These are phyloP conservation scores for Grosmannia clavigera DNA, from an alignment of 2,329 filamentous ascomycete species.

Conservation along the genomic window DNA sequence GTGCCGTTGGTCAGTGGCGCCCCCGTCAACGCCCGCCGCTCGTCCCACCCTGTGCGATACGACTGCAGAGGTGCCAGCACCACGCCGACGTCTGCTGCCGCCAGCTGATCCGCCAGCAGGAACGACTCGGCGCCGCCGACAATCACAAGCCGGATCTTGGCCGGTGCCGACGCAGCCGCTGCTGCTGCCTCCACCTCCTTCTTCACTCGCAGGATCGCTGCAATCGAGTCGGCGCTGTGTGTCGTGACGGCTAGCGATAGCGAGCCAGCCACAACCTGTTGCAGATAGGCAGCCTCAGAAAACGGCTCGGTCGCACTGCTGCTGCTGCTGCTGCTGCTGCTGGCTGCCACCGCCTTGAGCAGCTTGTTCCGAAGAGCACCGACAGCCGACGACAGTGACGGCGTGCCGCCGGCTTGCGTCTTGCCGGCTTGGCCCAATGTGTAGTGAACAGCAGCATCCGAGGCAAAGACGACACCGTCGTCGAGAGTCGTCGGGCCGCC, in stretches of 20 bases:
- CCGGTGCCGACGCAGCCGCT: constrained; percentile 16
- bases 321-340: neutral
- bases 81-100: constrained; percentile 42
- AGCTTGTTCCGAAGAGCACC: constrained; percentile 40
- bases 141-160: constrained; percentile 38
- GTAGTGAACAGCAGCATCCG: constrained; percentile 43
- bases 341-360: constrained; percentile 31
- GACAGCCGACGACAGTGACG: constrained; percentile 42
- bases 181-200: constrained; percentile 32
- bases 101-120: constrained; percentile 45
- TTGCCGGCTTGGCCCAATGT: constrained; percentile 38
- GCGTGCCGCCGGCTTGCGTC: constrained; percentile 24
- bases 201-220: constrained; percentile 47
- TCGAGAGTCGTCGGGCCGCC: constrained; percentile 34
- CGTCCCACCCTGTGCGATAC: constrained; percentile 44
- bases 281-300: constrained; percentile 37
- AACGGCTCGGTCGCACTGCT: constrained; percentile 19
- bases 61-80: constrained; percentile 48
- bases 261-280: constrained; percentile 39
- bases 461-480: constrained; percentile 36
- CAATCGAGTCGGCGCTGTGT: constrained; percentile 52
- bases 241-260: constrained; percentile 44
- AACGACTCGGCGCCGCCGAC: constrained; percentile 52
- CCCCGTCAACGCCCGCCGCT: constrained; percentile 48
- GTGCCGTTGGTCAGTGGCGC: constrained; percentile 56